Conservation (phyloP, 345 rosid species). For the Citrus reticulata region DNA sequence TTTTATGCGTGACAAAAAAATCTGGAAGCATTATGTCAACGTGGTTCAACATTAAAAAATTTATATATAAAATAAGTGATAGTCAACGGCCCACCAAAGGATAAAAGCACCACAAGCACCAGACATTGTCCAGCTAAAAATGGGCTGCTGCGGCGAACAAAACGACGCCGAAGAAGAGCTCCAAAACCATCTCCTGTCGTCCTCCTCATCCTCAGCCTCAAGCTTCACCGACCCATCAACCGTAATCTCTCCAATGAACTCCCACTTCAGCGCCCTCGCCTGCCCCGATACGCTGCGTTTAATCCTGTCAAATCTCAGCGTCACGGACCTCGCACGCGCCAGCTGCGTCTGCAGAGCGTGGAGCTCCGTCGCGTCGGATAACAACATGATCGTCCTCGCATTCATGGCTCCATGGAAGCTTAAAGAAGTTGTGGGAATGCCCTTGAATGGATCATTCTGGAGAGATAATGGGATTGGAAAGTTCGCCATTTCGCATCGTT, state of each 20-base stretch:
- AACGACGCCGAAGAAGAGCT: slow-evolving; percentile 26
- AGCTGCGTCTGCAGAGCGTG: slow-evolving; percentile 78
- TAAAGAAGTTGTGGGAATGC: slow-evolving; percentile 59
- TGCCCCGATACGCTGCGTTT: slow-evolving; percentile 62
- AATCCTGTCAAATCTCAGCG: slow-evolving; percentile 53
- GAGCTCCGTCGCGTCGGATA: slow-evolving; percentile 50
- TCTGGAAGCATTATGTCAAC: rapidly evolving
- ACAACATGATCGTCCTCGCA: slow-evolving; percentile 44
- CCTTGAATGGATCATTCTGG: slow-evolving; percentile 61
- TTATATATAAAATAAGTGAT: no score
- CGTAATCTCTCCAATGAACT: slow-evolving; percentile 52
- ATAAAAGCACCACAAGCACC: background rate
- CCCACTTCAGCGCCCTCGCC: slow-evolving; percentile 48
- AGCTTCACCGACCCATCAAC: slow-evolving; percentile 3
- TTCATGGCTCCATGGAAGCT: slow-evolving; percentile 65
- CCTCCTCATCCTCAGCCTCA: slow-evolving; percentile 6
- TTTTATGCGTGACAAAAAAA: no score
- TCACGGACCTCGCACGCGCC: slow-evolving; percentile 69
- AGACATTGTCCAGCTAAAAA: background rate
- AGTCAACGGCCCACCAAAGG: background rate
- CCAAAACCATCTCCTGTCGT: slow-evolving; percentile 17
- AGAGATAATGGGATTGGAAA: slow-evolving; percentile 67
- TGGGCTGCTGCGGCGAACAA: slow-evolving; percentile 51
- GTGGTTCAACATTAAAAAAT: no score
- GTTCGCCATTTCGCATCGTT: slow-evolving; percentile 75